Evolutionary conservation across 768 basidiomycete genomes (phyloP), one percentile per base, ranked within the genome.

Genomic region (Fibroporia radiculosa): DNA sequence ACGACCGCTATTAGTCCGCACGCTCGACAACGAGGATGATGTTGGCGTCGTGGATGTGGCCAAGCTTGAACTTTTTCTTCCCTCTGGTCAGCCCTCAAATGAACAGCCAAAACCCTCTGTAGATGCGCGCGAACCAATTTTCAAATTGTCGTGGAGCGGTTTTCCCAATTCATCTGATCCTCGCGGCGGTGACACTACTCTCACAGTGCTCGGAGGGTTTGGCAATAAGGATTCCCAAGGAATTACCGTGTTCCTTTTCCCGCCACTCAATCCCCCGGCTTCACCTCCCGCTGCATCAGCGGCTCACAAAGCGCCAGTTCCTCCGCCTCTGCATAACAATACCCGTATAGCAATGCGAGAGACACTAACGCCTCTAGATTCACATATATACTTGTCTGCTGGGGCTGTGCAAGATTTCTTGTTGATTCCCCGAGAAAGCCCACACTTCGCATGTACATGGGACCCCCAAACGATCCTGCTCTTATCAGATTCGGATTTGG

Each of bases 71-170:
- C 56, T 66, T 26, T 59, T 65, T 19, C 44, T 65, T 2, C 44
- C 55, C 4, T 54, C 52, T 6, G 49, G 53, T 10, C 50, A 55
- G 14, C 36, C 52, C 6, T 41, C 47, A 3, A 40, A 50, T 26
- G 44, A 47, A 2, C 47, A 34, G 5, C 38, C 7, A 25, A 33
- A 35, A 19, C 6, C 22, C 20, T 41, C 42, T 14, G 40, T 50
- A 25, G 47, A 26, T 22, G 56, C 63, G 18, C 58, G 81, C 52
- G 90, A 93, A 55, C 87, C 92, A 3, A 77, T 96, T 26, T 91
- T 86, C 72, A 92, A 87, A 58, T 67, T 93, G 4, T 69, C 84
- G 0, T 96, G 91, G 92, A 85, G 83, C 45, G 74, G 77, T 1
- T 90, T 83, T 61, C 68, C 81, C 0, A 80, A 82, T 55, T 77